Evolutionary conservation across 163 green algal genomes (phyloP).

Genomic region (Scenedesmus sp.): DNA sequence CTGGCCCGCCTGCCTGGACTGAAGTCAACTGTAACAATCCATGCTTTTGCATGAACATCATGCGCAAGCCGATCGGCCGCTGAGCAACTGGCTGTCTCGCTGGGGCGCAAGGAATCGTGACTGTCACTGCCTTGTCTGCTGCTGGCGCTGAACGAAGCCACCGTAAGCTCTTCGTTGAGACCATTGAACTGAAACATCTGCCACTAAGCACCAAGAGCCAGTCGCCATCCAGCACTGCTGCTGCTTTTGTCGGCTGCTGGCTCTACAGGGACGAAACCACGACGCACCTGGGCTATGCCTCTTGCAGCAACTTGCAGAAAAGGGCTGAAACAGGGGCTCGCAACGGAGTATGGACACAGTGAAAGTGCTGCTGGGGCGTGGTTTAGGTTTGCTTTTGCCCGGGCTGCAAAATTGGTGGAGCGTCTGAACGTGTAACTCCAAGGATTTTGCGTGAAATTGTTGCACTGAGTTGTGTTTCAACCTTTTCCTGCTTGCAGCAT

Average conservation of each 20-base stretch:
- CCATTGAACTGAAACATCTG: background rate
- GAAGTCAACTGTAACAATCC: background rate
- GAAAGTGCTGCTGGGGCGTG: background rate
- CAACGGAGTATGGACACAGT: background rate
- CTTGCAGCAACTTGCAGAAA: slow-evolving; percentile 10
- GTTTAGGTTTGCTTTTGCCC: background rate
- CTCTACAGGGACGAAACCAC: background rate
- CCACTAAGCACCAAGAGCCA: background rate
- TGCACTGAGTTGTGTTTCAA: too few species aligned
- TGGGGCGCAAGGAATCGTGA: background rate
- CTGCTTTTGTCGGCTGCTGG: slow-evolving; percentile 2
- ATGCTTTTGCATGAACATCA: background rate
- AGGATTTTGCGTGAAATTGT: background rate
- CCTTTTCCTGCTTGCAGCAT: too few species aligned
- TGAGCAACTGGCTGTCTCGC: background rate
- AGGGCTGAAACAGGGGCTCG: background rate
- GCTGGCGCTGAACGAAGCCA: background rate
- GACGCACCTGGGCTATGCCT: background rate
- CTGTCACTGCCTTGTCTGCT: background rate
- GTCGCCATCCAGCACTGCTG: background rate
- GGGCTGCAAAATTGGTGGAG: background rate
- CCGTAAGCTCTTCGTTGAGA: background rate
- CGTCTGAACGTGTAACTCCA: background rate
- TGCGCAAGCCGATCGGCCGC: background rate
- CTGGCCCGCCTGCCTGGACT: background rate